Conservation (phyloP, 306 rosid genomes). For the Lupinus albus region DNA sequence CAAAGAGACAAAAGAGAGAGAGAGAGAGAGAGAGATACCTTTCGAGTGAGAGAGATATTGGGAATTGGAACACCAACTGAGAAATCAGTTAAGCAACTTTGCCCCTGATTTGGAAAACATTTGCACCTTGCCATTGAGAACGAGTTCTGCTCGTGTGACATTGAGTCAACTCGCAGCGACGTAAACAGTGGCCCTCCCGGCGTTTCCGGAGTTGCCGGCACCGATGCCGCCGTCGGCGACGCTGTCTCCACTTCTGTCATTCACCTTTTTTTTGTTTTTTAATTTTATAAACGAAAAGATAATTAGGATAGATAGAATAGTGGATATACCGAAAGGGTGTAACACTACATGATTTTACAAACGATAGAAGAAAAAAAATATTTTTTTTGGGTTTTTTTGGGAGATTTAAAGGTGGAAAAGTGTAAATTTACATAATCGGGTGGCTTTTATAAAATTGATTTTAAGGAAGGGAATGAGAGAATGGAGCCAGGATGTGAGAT, state of each 20-base stretch:
- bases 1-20: too few species aligned
- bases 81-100: constrained; percentile 67
- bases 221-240: constrained; percentile 63
- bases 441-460: constrained; percentile 60
- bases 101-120: constrained; percentile 67
- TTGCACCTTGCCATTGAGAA: constrained; percentile 61
- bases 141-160: constrained; percentile 70
- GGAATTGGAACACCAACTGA: constrained; percentile 54
- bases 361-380: not conserved
- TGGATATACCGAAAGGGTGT: not conserved
- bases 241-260: constrained; percentile 67
- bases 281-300: not conserved
- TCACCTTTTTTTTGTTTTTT: not conserved
- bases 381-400: constrained; percentile 31
- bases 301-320: constrained; percentile 13
- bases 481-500: constrained; percentile 53
- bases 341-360: constrained; percentile 50
- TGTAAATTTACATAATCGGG: constrained; percentile 63
- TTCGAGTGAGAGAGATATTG: constrained; percentile 69
- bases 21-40: constrained; percentile 56
- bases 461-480: constrained; percentile 53
- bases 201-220: constrained; percentile 77
- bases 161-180: constrained; percentile 69
- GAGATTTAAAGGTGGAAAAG: constrained; percentile 16
- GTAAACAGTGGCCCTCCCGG: constrained; percentile 70